Evolutionary conservation across 306 rosid genomes (phyloP), one percentile per base, ranked within the genome.

Genomic region (Ziziphus jujuba): DNA sequence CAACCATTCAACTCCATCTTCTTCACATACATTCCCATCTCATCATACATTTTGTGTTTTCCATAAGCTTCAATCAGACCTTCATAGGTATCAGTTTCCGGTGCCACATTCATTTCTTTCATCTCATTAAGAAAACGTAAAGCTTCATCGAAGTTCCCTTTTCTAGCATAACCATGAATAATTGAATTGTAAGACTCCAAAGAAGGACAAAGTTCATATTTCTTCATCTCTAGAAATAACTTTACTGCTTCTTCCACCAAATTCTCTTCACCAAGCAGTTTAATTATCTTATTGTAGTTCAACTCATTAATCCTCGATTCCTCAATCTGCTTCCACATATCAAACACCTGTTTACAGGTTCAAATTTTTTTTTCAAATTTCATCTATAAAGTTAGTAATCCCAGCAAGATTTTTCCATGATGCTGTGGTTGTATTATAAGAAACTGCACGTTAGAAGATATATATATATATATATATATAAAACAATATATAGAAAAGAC

Each of bases 1-100:
- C 89, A 85, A 31, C 87, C 91, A 61, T 83, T 82, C 51, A 72
- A 53, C 72, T 78, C 85, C 95, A 87, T 90, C 74, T 67, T 75
- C 75, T 76, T 85, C 70, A 87, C 74, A 56, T 89, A 87, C 80
- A 34, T 56, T 57, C 72, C 82, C 57, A 90, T 87, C 76, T 85
- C 87, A 72, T 90, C 96, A 23, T 87, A 87, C 95, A 87, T 81
- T 73, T 77, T 62, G 62, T 81, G 72, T 62, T 80, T 87, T 52
- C 89, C 96, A 21, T 87, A 87, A 33, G 89, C 88, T 81, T 84
- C 78, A 56, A 87, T 78, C 19, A 90, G 74, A 45, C 87, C 84
- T 20, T 87, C 90, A 70, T 87, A 85, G 20, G 90, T 81, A 72
- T 83, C 95, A 15, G 77, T 50, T 44, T 81, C 84, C 3, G 77